These are phyloP conservation scores for Ophiostoma sp. DNA, from an alignment of 2,329 filamentous ascomycete genomes.

Conservation along the genomic window DNA sequence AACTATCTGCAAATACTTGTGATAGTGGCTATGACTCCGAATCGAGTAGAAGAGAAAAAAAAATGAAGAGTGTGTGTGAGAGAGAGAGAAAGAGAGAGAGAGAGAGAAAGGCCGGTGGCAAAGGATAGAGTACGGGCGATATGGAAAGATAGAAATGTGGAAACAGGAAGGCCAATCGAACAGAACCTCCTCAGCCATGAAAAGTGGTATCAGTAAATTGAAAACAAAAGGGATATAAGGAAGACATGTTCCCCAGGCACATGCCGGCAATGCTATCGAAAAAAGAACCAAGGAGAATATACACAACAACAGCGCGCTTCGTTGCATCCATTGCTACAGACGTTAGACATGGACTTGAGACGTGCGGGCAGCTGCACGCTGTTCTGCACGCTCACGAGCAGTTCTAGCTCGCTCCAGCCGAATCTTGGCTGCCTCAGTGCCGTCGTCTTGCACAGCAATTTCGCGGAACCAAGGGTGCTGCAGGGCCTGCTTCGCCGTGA, in stretches of 20 bases:
- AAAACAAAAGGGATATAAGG: not conserved
- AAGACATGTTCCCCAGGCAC: not conserved
- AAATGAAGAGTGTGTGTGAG: not conserved
- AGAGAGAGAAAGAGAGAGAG: not conserved
- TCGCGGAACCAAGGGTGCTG: constrained; percentile 66
- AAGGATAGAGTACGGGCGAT: not conserved
- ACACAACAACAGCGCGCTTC: not conserved
- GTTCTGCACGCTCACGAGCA: constrained; percentile 16
- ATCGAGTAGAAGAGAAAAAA: not conserved
- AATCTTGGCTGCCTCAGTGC: constrained; percentile 62
- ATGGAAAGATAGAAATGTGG: not conserved
- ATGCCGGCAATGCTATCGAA: constrained; percentile 4
- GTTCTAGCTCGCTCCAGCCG: constrained; percentile 41
- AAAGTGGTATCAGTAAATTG: constrained; percentile 12
- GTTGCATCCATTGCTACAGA: no score
- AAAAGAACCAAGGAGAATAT: not conserved
- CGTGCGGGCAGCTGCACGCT: no score
- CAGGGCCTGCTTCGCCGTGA: constrained; percentile 61
- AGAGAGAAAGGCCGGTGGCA: not conserved
- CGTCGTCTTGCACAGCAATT: constrained; percentile 57
- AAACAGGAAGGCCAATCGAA: constrained; percentile 7
- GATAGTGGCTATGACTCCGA: not conserved
- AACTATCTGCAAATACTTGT: not conserved
- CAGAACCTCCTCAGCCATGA: constrained; percentile 13
- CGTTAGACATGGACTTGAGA: no score